Evolutionary conservation across 2,329 filamentous ascomycete genomes (phyloP).

Genomic region (Diaporthe sp.): DNA sequence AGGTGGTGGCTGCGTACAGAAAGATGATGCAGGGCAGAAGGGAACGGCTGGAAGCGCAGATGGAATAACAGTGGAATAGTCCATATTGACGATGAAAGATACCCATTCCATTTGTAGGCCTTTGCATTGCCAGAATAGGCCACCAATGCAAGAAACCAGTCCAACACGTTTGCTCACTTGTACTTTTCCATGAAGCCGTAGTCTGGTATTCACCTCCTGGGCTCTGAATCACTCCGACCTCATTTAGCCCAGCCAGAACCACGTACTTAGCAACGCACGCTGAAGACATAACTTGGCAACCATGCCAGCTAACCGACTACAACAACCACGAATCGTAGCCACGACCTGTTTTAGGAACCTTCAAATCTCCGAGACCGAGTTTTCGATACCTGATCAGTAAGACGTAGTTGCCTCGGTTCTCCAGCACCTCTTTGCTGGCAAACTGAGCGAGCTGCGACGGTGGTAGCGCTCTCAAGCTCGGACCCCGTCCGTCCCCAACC

Average conservation of each 20-base stretch:
- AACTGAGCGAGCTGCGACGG: not conserved
- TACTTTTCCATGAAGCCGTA: not conserved
- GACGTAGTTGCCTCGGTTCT: not conserved
- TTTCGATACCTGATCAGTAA: not conserved
- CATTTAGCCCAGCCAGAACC: not conserved
- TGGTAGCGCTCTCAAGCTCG: not conserved
- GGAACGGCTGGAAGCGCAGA: slow-evolving; percentile 29
- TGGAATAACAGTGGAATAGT: not conserved
- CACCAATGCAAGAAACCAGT: not conserved
- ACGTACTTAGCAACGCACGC: not conserved
- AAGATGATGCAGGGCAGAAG: slow-evolving; percentile 74
- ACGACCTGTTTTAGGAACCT: not conserved
- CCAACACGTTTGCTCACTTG: not conserved
- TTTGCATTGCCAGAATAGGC: not conserved
- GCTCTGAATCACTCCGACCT: not conserved
- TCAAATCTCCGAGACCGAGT: not conserved
- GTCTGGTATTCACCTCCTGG: not conserved
- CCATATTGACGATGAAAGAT: slow-evolving; percentile 7
- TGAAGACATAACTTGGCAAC: not conserved
- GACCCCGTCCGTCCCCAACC: slow-evolving; percentile 7
- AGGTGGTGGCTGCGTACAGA: slow-evolving; percentile 82
- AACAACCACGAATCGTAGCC: not conserved
- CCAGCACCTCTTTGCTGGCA: not conserved
- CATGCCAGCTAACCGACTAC: not conserved
- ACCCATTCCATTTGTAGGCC: not conserved